phyloP scores from a whole-genome alignment of 2,329 filamentous ascomycete genomes.

The Colletotrichum echinochloae region DNA sequence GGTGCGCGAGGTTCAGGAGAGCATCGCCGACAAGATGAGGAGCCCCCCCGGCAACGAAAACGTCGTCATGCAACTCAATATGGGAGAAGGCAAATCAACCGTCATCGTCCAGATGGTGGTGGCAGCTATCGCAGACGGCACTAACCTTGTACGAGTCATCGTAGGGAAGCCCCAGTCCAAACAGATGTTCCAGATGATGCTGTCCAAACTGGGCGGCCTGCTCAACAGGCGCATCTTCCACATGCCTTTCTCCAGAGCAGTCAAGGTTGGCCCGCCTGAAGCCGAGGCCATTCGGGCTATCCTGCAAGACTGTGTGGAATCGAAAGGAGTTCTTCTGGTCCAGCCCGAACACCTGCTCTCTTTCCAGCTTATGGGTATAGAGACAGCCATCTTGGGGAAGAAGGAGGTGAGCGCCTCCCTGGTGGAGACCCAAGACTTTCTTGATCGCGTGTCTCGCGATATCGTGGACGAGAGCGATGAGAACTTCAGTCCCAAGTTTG shows the following conservation, averaged over 20 bases:
- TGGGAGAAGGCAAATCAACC: slow-evolving; percentile 78
- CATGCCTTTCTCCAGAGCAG: slow-evolving; percentile 68
- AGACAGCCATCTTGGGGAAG: slow-evolving; percentile 54
- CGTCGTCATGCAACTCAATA: slow-evolving; percentile 74
- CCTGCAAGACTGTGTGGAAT: slow-evolving; percentile 59
- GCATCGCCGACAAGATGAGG: slow-evolving; percentile 70
- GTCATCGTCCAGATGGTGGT: slow-evolving; percentile 76
- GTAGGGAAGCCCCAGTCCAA: slow-evolving; percentile 71
- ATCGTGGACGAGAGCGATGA: slow-evolving; percentile 76
- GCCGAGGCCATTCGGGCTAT: slow-evolving; percentile 53
- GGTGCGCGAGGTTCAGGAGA: slow-evolving; percentile 69
- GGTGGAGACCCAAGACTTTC: slow-evolving; percentile 56
- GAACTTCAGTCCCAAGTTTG: slow-evolving; percentile 69
- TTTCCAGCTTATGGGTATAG: slow-evolving; percentile 71
- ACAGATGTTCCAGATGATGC: slow-evolving; percentile 70
- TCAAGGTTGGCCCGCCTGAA: slow-evolving; percentile 50
- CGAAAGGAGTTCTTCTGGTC: slow-evolving; percentile 67
- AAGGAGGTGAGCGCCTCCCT: slow-evolving; percentile 49
- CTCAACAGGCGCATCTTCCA: slow-evolving; percentile 65
- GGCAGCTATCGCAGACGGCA: slow-evolving; percentile 62
- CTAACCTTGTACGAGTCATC: slow-evolving; percentile 66
- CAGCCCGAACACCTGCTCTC: slow-evolving; percentile 75
- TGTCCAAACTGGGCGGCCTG: slow-evolving; percentile 66
- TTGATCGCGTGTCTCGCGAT: slow-evolving; percentile 61
- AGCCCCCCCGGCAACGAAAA: slow-evolving; percentile 55